A percentile compares a stretch with the other conserved stretches of the same genome.
Evolutionary conservation across 805 yeast genomes (phyloP).

Genomic region (Ogataea philodendri): DNA sequence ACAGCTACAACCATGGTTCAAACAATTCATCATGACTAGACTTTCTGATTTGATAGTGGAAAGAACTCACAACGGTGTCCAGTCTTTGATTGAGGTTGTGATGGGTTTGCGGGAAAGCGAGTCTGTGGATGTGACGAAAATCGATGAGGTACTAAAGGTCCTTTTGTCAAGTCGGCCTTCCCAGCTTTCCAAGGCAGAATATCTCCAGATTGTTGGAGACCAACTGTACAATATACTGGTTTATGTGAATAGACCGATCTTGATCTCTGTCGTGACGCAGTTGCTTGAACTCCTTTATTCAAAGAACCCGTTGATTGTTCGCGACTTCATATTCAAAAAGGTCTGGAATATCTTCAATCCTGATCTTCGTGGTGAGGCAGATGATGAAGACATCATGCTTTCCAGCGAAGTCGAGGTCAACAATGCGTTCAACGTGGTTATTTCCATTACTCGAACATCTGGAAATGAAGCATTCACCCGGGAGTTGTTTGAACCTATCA

Average conservation of each 20-base stretch:
- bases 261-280: constrained; percentile 55
- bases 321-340: constrained; percentile 56
- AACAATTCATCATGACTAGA: constrained; percentile 43
- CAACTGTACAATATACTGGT: constrained; percentile 64
- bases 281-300: constrained; percentile 51
- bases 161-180: constrained; percentile 61
- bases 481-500: constrained; percentile 32
- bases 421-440: constrained; percentile 61
- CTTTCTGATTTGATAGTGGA: constrained; percentile 54
- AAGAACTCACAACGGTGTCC: constrained; percentile 58
- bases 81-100: constrained; percentile 70
- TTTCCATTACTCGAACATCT: constrained; percentile 54
- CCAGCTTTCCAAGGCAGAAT: constrained; percentile 42
- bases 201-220: constrained; percentile 55
- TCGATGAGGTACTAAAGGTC: constrained; percentile 65
- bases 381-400: constrained; percentile 34
- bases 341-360: constrained; percentile 50
- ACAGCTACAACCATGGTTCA: constrained; percentile 46
- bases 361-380: constrained; percentile 10
- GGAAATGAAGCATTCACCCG: constrained; percentile 34
- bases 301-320: constrained; percentile 47
- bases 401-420: constrained; percentile 52
- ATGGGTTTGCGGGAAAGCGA: constrained; percentile 76
- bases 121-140: constrained; percentile 60
- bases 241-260: constrained; percentile 57